Percentiles rank a stretch among this genome's conserved stretches.
Evolutionary conservation across 2,329 filamentous ascomycete genomes (phyloP).

Genomic region (Paracoccidioides brasiliensis): DNA sequence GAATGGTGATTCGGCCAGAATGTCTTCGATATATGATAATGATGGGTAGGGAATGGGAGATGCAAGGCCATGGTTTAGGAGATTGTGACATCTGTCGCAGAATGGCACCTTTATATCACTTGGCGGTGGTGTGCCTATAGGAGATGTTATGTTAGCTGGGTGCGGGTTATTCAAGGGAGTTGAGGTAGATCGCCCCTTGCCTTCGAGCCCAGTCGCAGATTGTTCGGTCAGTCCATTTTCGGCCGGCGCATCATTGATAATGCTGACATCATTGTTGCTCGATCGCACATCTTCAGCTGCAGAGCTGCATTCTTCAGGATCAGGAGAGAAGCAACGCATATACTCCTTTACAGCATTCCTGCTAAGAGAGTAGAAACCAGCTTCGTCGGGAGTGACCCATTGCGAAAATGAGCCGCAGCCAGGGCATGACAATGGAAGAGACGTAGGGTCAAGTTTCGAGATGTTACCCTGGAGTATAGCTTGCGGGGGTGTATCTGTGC

Average conservation of each 20-base stretch:
- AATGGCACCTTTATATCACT: constrained; percentile 38
- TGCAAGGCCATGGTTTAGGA: constrained; percentile 62
- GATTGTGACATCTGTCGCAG: constrained; percentile 76
- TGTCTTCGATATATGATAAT: constrained; percentile 66
- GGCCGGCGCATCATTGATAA: background rate
- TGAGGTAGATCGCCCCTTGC: background rate
- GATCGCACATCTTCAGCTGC: background rate
- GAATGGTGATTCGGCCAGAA: constrained; percentile 77
- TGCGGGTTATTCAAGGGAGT: background rate
- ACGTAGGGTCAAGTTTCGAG: constrained; percentile 6
- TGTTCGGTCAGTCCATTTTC: constrained; percentile 4
- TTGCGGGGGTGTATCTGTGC: background rate
- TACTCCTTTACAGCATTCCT: constrained; percentile 36
- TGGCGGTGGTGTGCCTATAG: background rate
- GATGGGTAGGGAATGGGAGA: constrained; percentile 66
- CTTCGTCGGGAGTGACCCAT: constrained; percentile 39
- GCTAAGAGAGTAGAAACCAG: constrained; percentile 44
- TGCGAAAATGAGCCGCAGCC: constrained; percentile 52
- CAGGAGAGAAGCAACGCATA: constrained; percentile 9
- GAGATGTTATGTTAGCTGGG: background rate
- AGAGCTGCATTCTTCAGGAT: background rate
- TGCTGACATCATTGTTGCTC: background rate
- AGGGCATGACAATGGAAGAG: constrained; percentile 43
- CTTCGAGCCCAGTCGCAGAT: constrained; percentile 7
- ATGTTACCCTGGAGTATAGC: background rate